Percentiles rank a stretch among this genome's conserved stretches.
Evolutionary conservation across 2,329 filamentous ascomycete genomes (phyloP).

Genomic region (Knufia petricola): DNA sequence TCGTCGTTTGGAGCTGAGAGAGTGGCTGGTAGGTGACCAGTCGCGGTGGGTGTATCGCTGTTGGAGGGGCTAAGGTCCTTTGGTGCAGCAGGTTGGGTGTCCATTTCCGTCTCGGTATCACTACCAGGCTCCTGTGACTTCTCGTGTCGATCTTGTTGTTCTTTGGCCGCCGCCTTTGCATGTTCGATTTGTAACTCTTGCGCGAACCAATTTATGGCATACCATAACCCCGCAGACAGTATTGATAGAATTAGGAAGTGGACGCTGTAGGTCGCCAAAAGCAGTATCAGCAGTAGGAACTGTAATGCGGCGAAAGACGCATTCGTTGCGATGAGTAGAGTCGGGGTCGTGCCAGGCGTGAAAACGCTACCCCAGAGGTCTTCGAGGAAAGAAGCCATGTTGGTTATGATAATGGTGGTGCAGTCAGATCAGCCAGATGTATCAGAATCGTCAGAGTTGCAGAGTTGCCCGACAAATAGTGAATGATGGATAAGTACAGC

Average conservation of each 20-base stretch:
- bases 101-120: constrained; percentile 32
- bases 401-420: constrained; percentile 2
- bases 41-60: neutral
- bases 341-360: constrained; percentile 79
- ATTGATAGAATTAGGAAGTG: constrained; percentile 78
- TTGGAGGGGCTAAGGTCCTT: neutral
- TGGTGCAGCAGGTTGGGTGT: neutral
- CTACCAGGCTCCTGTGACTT: constrained; percentile 25
- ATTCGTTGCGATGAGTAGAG: constrained; percentile 83
- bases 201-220: constrained; percentile 94
- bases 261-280: constrained; percentile 73
- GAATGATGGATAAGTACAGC: too few species aligned
- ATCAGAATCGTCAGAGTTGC: too few species aligned
- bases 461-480: too few species aligned
- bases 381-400: constrained; percentile 49
- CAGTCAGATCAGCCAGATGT: neutral
- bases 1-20: neutral
- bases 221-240: constrained; percentile 77
- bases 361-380: constrained; percentile 90
- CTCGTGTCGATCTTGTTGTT: constrained; percentile 39
- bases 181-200: constrained; percentile 48
- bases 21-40: neutral
- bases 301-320: constrained; percentile 79
- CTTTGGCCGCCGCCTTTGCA: constrained; percentile 36
- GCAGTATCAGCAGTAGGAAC: constrained; percentile 62